Conservation (phyloP, 495 filamentous ascomycete species). For the Aspergillus carlsbadensis region DNA sequence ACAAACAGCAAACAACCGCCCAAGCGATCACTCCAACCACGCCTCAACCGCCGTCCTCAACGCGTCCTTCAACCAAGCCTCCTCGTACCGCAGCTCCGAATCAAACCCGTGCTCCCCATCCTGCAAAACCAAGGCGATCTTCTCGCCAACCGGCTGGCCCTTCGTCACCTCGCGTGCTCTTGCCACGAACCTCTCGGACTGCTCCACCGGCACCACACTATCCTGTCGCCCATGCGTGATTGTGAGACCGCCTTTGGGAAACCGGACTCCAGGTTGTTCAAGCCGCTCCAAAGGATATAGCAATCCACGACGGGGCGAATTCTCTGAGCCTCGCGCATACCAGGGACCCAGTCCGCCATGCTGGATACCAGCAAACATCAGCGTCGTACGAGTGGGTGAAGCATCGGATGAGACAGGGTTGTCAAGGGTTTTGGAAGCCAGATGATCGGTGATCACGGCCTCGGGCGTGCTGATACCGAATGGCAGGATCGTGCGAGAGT, state of each 20-base stretch:
- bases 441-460: neutral
- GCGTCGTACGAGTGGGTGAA: neutral
- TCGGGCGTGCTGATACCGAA: slow-evolving; percentile 18
- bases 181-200: neutral
- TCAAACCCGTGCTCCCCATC: slow-evolving; percentile 7
- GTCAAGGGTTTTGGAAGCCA: neutral
- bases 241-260: neutral
- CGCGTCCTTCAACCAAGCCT: neutral
- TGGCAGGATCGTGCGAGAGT: neutral
- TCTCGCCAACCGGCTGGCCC: neutral
- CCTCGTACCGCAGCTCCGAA: neutral
- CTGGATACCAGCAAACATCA: neutral
- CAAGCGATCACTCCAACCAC: slow-evolving; percentile 1
- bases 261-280: neutral
- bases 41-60: neutral
- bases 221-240: slow-evolving; percentile 5
- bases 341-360: neutral
- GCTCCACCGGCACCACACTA: slow-evolving; percentile 4
- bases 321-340: neutral
- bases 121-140: neutral
- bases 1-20: too few relatives aligned
- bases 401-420: neutral
- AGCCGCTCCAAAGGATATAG: neutral
- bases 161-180: neutral
- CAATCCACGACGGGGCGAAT: neutral